Evolutionary conservation across 805 yeast species (phyloP).

Genomic region (Barnettozyma pratensis): DNA sequence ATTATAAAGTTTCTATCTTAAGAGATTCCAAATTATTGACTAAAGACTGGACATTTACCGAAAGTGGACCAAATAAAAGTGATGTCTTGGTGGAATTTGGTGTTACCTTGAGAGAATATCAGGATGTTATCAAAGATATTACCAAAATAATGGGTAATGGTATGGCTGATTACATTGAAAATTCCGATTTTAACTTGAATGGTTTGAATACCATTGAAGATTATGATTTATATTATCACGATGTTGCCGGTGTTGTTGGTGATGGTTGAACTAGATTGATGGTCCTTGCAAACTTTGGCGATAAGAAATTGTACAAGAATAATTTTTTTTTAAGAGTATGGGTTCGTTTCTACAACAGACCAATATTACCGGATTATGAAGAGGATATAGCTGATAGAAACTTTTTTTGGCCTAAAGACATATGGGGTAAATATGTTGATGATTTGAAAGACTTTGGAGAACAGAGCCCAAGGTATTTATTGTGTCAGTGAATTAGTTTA

Average conservation of each 20-base stretch:
- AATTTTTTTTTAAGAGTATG: conserved; percentile 74
- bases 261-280: conserved; percentile 87
- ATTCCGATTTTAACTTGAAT: conserved; percentile 69
- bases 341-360: conserved; percentile 94
- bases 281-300: conserved; percentile 69
- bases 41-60: conserved; percentile 78
- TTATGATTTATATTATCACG: conserved; percentile 88
- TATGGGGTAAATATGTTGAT: conserved; percentile 80
- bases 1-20: conserved; percentile 68
- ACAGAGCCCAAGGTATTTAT: conserved; percentile 50
- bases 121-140: conserved; percentile 71
- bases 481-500: conserved; percentile 81
- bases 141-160: conserved; percentile 92
- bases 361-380: conserved; percentile 85
- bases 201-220: conserved; percentile 79
- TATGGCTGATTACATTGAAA: conserved; percentile 88
- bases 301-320: conserved; percentile 44
- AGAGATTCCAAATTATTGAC: conserved; percentile 57
- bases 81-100: conserved; percentile 87
- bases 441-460: conserved; percentile 56
- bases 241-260: conserved; percentile 97
- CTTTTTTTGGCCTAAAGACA: conserved; percentile 93
- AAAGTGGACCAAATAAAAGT: conserved; percentile 67
- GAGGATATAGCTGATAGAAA: conserved; percentile 91
- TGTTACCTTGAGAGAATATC: conserved; percentile 59